Evolutionary conservation across 208 protist genomes (phyloP).

Genomic region (Entamoeba histolytica): DNA sequence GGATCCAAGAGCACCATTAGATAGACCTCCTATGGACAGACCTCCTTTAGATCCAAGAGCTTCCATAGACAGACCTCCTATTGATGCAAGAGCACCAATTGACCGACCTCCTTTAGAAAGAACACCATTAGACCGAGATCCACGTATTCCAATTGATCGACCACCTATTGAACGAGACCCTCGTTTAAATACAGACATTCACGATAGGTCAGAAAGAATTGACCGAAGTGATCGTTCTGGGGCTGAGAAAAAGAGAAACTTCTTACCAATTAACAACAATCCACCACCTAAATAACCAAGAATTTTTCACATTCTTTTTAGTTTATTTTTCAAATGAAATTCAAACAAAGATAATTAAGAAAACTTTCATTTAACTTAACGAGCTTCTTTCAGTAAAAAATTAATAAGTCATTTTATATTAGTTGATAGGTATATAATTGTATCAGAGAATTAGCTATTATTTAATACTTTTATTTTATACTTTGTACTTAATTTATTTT

Average conservation of each 20-base stretch:
- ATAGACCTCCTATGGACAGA: background rate
- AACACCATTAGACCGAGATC: background rate
- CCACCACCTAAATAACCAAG: too few relatives aligned
- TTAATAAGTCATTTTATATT: too few relatives aligned
- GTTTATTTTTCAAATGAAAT: too few relatives aligned
- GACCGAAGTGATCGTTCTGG: background rate
- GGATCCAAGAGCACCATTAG: background rate
- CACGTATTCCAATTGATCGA: background rate
- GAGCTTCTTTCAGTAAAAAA: too few relatives aligned
- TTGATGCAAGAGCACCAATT: background rate
- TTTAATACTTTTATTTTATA: too few relatives aligned
- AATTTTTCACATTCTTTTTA: too few relatives aligned
- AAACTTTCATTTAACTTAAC: too few relatives aligned
- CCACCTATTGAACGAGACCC: background rate
- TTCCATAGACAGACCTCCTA: background rate
- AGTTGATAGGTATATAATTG: too few relatives aligned
- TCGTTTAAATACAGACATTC: background rate
- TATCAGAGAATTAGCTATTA: too few relatives aligned
- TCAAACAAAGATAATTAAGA: too few relatives aligned
- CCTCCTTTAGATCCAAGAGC: background rate
- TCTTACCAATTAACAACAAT: too few relatives aligned
- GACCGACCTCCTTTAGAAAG: background rate
- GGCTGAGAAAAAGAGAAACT: background rate
- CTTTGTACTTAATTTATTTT: too few relatives aligned
- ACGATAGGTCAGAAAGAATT: background rate